Base-by-base conservation (phyloP, 495 filamentous ascomycete genomes). In the Tuber borchii region DNA sequence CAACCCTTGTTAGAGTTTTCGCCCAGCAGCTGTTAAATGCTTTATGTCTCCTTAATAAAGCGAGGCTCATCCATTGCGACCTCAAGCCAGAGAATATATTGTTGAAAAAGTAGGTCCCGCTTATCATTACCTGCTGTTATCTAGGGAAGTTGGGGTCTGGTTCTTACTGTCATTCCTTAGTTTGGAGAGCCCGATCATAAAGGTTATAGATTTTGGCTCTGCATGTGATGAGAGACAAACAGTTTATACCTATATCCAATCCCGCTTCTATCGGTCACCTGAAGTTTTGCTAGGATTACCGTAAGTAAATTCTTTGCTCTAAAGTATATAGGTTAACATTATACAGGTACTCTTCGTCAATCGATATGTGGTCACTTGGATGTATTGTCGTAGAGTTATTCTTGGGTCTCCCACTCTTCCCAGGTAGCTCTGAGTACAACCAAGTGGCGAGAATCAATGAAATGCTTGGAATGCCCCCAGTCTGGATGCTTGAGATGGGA, bases 281-380 rank as follows among this genome's bases (percentile, higher is more conserved):
- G 96, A 99, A 83, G 96, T 99, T 43, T 84, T 99, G 43, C 88
- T 98, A 43, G 96, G 96, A 9, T 84, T 99, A 65, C 96, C 96
- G 82, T 92, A 86, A 78, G 89, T 85, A 39, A 70, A 72, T 61
- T 42, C 31, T 39, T 40, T 73, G 51, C 71, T 68, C 4, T 46
- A 73, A 48, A 74, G 65, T 10, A 26, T 61, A n/a, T 40, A 70
- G 44, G 65, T 83, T 82, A 74, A 82, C 40, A 74, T 39, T 56
- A 37, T 51, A 22, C 76, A 91, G 89, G n/a, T 97, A 99, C 82
- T 97, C 95, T 12, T 97, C 96, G 45, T 95, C 96, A 26, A 99
- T 99, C 82, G 96, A 99, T 82, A 98, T 99, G 96, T 99, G 96
- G 96, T 99, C 96, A 16, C 86, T 99, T 69, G 96, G 96, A 42